phyloP scores from a whole-genome alignment of 2,329 filamentous ascomycete genomes.

The Trichoderma breve region DNA sequence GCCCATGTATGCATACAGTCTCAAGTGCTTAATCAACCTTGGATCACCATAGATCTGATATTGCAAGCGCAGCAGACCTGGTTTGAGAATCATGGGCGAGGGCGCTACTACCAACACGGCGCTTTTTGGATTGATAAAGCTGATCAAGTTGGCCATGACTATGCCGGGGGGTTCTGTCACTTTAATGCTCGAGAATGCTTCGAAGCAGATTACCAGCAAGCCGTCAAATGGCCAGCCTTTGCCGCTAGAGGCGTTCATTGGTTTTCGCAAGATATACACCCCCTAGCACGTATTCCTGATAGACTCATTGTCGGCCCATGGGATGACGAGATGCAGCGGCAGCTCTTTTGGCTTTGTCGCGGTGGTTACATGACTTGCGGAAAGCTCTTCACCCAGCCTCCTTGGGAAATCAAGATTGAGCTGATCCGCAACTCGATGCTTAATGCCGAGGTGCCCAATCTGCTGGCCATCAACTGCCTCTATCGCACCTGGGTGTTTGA shows the following conservation, averaged over 20 bases:
- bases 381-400: conserved; percentile 26
- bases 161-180: conserved; percentile 27
- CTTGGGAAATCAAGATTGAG: conserved; percentile 44
- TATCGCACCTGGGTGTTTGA: conserved; percentile 30
- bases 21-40: conserved; percentile 43
- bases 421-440: conserved; percentile 39
- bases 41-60: conserved; percentile 46
- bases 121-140: conserved; percentile 23
- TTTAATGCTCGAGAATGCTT: conserved; percentile 38
- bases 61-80: conserved; percentile 49
- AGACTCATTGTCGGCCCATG: conserved; percentile 43
- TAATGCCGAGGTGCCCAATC: conserved; percentile 29
- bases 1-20: conserved; percentile 33
- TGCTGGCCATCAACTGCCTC: conserved; percentile 34
- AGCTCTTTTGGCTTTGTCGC: conserved; percentile 47
- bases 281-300: conserved; percentile 39
- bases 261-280: conserved; percentile 39
- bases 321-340: conserved; percentile 39
- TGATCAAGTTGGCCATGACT: conserved; percentile 22
- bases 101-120: conserved; percentile 37
- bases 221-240: conserved; percentile 28
- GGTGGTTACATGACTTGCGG: conserved; percentile 36
- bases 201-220: conserved; percentile 37
- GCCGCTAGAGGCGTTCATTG: conserved; percentile 23
- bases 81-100: conserved; percentile 39